Base-by-base conservation (phyloP, 768 basidiomycete genomes). In the Mycena metata region DNA sequence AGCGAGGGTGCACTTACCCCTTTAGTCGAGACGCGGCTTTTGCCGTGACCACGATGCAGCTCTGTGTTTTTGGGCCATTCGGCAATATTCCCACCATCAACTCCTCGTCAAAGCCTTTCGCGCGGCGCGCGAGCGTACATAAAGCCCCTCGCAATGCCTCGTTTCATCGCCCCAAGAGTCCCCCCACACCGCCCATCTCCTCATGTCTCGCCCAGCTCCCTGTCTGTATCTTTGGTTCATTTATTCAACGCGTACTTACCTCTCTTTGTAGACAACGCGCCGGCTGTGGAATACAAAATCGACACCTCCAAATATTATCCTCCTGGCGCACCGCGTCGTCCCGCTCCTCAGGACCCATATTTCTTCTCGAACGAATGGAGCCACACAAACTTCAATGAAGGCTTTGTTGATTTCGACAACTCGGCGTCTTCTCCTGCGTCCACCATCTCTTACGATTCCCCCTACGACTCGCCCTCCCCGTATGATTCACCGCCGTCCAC, bases 221-320 rank as follows among this genome's bases (percentile, higher is more conserved):
- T 66, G 58, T 66, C 46, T 51, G 52, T 60, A 2, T 55, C 43
- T 66, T 59, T 60, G n/a, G 23, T 52, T 35, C 42, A 1, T 26
- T 45, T 17, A 15, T 61, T 55, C 54, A 19, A 50, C 59, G 30
- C 46, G 41, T n/a, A n/a, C n/a, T n/a, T n/a, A n/a, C n/a, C n/a
- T n/a, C n/a, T n/a, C n/a, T n/a, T n/a, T n/a, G n/a, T n/a, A n/a
- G n/a, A n/a, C n/a, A n/a, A n/a, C n/a, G n/a, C n/a, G n/a, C n/a
- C n/a, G n/a, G n/a, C n/a, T n/a, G n/a, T 57, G 6, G 33, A 66
- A 21, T 55, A 50, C 47, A 52, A 62, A 23, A 47, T n/a, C 8
- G 13, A 10, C 45, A 24, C 13, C 39, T 6, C 51, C 9, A 49
- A 54, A 16, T 60, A 67, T 16, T 62, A 62, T 50, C 21, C 52